Conservation (phyloP, 768 basidiomycete genomes). For the Phallus indusiatus region DNA sequence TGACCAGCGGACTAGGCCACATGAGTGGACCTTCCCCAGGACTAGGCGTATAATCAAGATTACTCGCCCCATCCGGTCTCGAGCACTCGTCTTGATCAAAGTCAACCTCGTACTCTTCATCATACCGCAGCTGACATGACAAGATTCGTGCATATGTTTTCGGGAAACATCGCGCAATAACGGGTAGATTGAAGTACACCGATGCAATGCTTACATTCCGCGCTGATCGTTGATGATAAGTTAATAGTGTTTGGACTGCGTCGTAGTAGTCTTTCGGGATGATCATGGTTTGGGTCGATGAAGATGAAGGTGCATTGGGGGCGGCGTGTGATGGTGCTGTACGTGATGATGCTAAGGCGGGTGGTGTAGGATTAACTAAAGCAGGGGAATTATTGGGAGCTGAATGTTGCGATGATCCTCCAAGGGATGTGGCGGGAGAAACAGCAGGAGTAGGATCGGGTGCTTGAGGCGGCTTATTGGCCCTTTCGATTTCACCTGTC, state of each 20-base stretch:
- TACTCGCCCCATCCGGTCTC: not conserved
- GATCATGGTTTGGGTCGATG: slow-evolving; percentile 30
- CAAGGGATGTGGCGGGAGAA: slow-evolving; percentile 10
- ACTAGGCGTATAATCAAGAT: not conserved
- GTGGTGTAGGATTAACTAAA: slow-evolving; percentile 62
- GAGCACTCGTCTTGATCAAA: slow-evolving; percentile 64
- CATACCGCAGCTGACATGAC: slow-evolving; percentile 46
- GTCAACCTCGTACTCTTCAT: slow-evolving; percentile 72
- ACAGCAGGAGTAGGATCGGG: slow-evolving; percentile 8
- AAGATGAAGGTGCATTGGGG: slow-evolving; percentile 27
- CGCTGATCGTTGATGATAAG: slow-evolving; percentile 14
- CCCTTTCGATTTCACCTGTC: slow-evolving; percentile 4
- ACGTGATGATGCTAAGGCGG: not conserved
- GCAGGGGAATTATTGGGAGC: slow-evolving; percentile 11
- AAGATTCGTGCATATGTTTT: slow-evolving; percentile 68
- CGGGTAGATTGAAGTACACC: slow-evolving; percentile 50
- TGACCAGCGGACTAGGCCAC: slow-evolving; percentile 68
- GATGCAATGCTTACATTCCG: slow-evolving; percentile 37
- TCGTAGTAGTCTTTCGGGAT: slow-evolving; percentile 34
- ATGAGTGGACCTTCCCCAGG: slow-evolving; percentile 53
- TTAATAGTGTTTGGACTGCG: slow-evolving; percentile 29
- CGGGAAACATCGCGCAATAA: slow-evolving; percentile 64
- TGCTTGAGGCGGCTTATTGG: slow-evolving; percentile 13
- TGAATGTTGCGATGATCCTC: slow-evolving; percentile 11
- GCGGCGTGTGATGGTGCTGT: slow-evolving; percentile 1